Base-by-base conservation (phyloP, 2,329 filamentous ascomycete genomes). In the Beauveria pseudobassiana region DNA sequence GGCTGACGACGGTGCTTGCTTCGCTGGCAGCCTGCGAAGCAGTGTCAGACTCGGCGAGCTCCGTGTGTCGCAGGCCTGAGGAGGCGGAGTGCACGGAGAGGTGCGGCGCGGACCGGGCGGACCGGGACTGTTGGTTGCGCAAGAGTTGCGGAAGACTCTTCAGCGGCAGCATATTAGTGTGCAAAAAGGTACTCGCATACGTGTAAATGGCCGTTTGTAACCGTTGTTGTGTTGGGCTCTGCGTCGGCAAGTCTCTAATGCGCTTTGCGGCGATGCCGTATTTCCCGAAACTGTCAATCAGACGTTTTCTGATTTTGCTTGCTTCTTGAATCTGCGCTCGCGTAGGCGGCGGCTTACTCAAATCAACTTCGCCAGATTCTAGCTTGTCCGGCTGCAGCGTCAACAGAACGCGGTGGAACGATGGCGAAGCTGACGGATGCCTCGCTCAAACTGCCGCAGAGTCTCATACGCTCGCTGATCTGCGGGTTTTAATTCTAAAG, bases 121-220 rank as follows among this genome's bases (percentile, higher is more conserved):
- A 54, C 1, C 73, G 67, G 3, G 69, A 70, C 48, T 76, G 76
- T 3, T 76, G 73, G 8, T 76, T 75, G 58, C 77, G 78, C 18
- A 92, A 78, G 65, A 91, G 78, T 48, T 85, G 84, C 0, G 89
- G 89, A 0, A 92, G 77, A 30, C 85, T 84, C 71, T 91, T 96
- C 16, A 97, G 78, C 0, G 93, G 91, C 9, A 97, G 81, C 90
- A 97, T 96, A 69, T 97, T 91, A 4, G 91, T 82, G 69, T 96
- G 92, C 5, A 97, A 76, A 68, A 97, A 97, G 54, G 83, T 83
- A 58, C 88, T 91, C 1, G 92, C 90, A 67, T 93, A 88, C 43
- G 88, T 83, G 68, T 96, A 92, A 14, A 97, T 87, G 3, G 90
- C 87, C 69, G 87, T 89, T 69, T 96, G 93, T 4, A 97, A 78